Evolutionary conservation across 192 early-diverging fungal species (phyloP), one percentile per base, ranked within the genome.

Genomic region (Neocallimastix lanati): DNA sequence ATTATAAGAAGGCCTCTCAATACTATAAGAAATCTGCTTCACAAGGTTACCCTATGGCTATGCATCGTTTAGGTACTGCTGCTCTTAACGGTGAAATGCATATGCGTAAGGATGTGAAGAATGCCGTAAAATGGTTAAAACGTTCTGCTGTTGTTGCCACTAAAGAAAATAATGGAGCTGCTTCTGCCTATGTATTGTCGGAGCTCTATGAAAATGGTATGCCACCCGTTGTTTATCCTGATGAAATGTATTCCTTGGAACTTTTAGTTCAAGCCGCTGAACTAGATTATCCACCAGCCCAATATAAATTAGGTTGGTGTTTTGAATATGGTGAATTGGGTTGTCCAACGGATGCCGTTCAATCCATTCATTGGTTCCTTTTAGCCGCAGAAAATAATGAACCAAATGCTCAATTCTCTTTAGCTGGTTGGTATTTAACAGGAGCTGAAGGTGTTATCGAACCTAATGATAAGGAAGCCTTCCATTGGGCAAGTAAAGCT

Each of bases 351-450:
- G 67, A 29, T 80, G 76, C 80, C 15, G 37, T 29, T 14, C 37
- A 80, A 35, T 33, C 37, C 11, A 67, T 80, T 28, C 40, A 78
- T 14, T 80, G 80, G 80, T 30, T 58, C 14, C 29, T 29, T 76
- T 14, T 80, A 15, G 80, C 33, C 1, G 80, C 80, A 2, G 40
- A 29, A 28, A 76, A 80, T 33, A 29, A 30, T 16, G 33, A 80
- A 21, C 33, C 28, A 30, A 78, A 80, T 28, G 80, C 80, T 21
- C 58, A 80, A 67, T 80, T 76, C 11, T 40, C 80, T 2, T 28
- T 80, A 30, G 80, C 80, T 33, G 80, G 80, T 28, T 80, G 80
- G 80, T 67, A 80, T 67, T 78, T 80, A 28, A 80, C 80, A 12
- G 80, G 80, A 15, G 80, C 80, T 28, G 80, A 80, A 28, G 80